phyloP scores from a whole-genome alignment of 2,329 filamentous ascomycete genomes.

The Epichloe glyceriae region DNA sequence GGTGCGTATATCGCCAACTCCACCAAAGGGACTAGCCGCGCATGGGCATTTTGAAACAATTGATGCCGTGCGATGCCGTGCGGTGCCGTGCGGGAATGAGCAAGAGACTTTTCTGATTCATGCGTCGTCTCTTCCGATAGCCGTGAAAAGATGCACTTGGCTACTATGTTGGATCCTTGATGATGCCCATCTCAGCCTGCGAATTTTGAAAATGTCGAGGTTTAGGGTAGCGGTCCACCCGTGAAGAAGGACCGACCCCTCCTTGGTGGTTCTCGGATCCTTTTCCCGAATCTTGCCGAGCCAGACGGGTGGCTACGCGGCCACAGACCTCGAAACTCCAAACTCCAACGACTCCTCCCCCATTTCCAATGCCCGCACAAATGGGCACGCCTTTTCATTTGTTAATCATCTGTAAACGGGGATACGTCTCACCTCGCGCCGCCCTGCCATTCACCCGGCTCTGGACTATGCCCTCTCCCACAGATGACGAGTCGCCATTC shows the following conservation, averaged over 20 bases:
- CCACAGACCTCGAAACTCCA: not conserved
- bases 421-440: not conserved
- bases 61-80: not conserved
- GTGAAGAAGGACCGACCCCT: too few relatives aligned
- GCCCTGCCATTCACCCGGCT: not conserved
- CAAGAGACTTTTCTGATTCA: too few relatives aligned
- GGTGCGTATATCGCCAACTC: too few relatives aligned
- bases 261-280: too few relatives aligned
- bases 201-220: too few relatives aligned
- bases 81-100: too few relatives aligned
- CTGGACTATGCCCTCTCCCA: constrained; percentile 21
- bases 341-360: not conserved
- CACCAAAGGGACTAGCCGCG: not conserved
- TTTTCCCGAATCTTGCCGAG: too few relatives aligned
- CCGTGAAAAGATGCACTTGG: not conserved
- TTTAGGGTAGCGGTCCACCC: not conserved
- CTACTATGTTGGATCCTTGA: not conserved
- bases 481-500: constrained; percentile 26
- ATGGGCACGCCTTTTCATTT: not conserved
- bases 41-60: not conserved
- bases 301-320: too few relatives aligned
- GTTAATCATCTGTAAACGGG: not conserved
- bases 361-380: not conserved
- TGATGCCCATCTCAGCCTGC: not conserved
- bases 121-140: not conserved